Base-by-base conservation (phyloP, 1,284 basidiomycete species). In the Pyrrhoderma lamaoense region DNA sequence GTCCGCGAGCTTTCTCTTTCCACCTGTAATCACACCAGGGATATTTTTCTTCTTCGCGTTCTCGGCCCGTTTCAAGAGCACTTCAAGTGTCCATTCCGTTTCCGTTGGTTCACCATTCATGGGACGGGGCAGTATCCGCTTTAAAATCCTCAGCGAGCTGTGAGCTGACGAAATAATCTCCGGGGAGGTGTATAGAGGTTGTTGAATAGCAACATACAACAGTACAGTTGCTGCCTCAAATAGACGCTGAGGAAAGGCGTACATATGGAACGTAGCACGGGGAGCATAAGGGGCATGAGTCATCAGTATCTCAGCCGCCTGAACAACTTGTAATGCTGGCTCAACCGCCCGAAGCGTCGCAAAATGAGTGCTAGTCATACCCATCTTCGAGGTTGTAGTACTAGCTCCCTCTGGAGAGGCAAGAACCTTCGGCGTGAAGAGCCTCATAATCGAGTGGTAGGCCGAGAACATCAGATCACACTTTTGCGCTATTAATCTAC, bases 151-250 rank as follows among this genome's bases (percentile, higher is more conserved):
- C 31, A 83, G 61, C 1, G 77, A 80, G 18, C 64, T 61, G 11
- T 59, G 59, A 11, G 80, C 68, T 57, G 77, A 75, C 42, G 77
- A 74, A 58, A 76, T 60, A 37, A 79, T 74, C 16, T 70, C 69
- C 5, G 63, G 64, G 18, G 52, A 39, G 1, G 73, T 74, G 57
- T 73, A 71, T 37, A 79, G 64, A 2, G 78, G 75, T 45, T 76
- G 71, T 52, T 71, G 75, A 52, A 82, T 70, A 44, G 75, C 74
- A 13, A 76, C 72, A 58, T 82, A 76, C 7, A 78, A 77, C 57
- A 78, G 79, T 11, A 80, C 70, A 14, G 82, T 72, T 2, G 78
- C 73, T 0, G 84, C 78, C 56, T 82, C 80, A 59, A 83, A 77
- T 31, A 87, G 62, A 8, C 75, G 69, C 51, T 77, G 70, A 3